Percentiles rank a stretch among this genome's conserved stretches.
These are phyloP conservation scores for Leccinum truebloodii DNA, from an alignment of 768 basidiomycete species.

Conservation along the genomic window DNA sequence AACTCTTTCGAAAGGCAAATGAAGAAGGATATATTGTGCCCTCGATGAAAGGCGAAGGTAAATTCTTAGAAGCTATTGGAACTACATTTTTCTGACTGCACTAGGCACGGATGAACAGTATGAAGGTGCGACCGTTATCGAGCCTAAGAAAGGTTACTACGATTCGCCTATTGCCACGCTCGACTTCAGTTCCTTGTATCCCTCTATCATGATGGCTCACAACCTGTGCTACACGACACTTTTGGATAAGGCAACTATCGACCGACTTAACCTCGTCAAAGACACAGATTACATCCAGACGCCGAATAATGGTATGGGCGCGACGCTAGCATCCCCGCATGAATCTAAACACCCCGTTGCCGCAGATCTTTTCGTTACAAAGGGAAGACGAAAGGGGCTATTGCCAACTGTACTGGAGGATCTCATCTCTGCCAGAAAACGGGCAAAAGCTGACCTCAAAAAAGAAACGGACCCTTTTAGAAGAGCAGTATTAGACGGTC, in stretches of 20 bases:
- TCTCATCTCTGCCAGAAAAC: conserved; percentile 89
- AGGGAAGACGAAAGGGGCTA: conserved; percentile 78
- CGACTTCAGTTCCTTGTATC: conserved; percentile 98
- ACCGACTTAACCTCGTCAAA: conserved; percentile 73
- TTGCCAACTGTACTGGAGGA: conserved; percentile 93
- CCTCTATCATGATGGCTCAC: conserved; percentile 99
- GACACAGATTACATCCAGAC: conserved; percentile 93
- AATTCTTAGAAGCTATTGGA: conserved; percentile 8
- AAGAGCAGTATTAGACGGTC: conserved; percentile 94
- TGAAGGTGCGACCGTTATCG: conserved; percentile 98
- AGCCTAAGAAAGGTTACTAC: conserved; percentile 95
- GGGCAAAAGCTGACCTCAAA: conserved; percentile 94
- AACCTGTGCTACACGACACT: conserved; percentile 98
- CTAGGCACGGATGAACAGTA: conserved; percentile 93
- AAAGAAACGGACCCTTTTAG: conserved; percentile 97
- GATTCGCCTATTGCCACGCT: conserved; percentile 96
- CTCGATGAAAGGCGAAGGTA: conserved; percentile 81
- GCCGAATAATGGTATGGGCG: conserved; percentile 82
- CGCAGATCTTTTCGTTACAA: conserved; percentile 81
- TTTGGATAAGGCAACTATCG: conserved; percentile 77
- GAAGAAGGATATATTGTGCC: conserved; percentile 91
- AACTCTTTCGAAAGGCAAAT: conserved; percentile 91
- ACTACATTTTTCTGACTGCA: conserved; percentile 4
- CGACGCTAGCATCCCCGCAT: not conserved
- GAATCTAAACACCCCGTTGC: not conserved